Conservation (phyloP, 2,329 filamentous ascomycete genomes). For the Colletotrichum sp. region DNA sequence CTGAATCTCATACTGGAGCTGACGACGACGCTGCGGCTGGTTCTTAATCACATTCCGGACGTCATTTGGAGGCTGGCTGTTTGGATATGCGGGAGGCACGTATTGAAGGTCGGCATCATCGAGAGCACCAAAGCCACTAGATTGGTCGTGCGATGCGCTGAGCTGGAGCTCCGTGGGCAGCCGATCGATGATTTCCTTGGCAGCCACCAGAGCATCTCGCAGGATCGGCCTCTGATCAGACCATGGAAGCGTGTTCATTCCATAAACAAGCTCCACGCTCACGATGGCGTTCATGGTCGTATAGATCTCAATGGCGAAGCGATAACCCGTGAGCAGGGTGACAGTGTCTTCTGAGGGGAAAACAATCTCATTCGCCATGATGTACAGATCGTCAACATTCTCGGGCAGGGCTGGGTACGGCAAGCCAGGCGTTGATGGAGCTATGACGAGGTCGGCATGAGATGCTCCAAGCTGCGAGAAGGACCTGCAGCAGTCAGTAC, state of each 20-base stretch:
- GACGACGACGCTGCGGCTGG: conserved; percentile 55
- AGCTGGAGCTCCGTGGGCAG: conserved; percentile 74
- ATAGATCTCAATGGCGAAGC: conserved; percentile 78
- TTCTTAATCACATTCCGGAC: conserved; percentile 54
- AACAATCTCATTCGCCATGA: conserved; percentile 73
- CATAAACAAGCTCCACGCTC: conserved; percentile 83
- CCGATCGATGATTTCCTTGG: conserved; percentile 71
- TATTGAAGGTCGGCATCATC: conserved; percentile 56
- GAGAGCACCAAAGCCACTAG: conserved; percentile 41
- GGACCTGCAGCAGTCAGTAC: conserved; percentile 54
- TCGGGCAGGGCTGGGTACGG: conserved; percentile 81
- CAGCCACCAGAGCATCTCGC: conserved; percentile 71
- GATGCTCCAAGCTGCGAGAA: conserved; percentile 78
- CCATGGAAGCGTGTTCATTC: conserved; percentile 79
- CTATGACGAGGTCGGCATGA: conserved; percentile 74
- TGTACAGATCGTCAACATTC: conserved; percentile 85
- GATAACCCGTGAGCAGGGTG: conserved; percentile 80
- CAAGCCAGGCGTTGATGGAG: conserved; percentile 76
- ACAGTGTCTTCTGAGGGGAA: conserved; percentile 71
- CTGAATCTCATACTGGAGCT: conserved; percentile 84
- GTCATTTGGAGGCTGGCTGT: conserved; percentile 52
- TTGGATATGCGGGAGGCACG: conserved; percentile 55
- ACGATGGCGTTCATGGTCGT: conserved; percentile 79
- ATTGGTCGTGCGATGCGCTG: conserved; percentile 40
- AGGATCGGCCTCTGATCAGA: conserved; percentile 77